A percentile compares a stretch with the other conserved stretches of the same genome.
phyloP scores from a whole-genome alignment of 2,329 filamentous ascomycete species.

The Alternaria ethzedia region DNA sequence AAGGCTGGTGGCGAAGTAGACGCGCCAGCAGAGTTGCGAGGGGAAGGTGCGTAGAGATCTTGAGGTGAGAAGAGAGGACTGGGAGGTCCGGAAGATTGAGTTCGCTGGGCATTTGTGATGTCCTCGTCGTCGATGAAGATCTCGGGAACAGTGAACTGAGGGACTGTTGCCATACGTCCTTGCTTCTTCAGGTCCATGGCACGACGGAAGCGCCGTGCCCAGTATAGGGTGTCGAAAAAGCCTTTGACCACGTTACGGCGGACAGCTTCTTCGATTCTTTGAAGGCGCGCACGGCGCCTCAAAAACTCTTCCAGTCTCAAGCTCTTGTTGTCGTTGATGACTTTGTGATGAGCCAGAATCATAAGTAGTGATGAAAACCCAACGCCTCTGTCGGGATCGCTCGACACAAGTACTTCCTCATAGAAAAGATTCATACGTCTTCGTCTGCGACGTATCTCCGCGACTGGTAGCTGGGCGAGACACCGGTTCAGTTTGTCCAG shows the following conservation, averaged over 20 bases:
- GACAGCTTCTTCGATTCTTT: conserved; percentile 94
- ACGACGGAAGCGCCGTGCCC: conserved; percentile 80
- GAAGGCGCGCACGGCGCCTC: conserved; percentile 84
- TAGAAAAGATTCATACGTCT: conserved; percentile 92
- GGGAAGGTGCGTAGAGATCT: conserved; percentile 28
- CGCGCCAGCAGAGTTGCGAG: conserved; percentile 32
- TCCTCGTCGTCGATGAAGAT: conserved; percentile 86
- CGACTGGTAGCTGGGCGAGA: conserved; percentile 74
- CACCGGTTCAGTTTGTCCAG: conserved; percentile 76
- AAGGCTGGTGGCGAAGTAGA: conserved; percentile 34
- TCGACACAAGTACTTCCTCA: conserved; percentile 92
- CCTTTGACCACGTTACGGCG: conserved; percentile 87
- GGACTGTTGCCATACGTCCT: conserved; percentile 77
- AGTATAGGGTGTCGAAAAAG: conserved; percentile 95
- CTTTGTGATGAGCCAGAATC: conserved; percentile 97
- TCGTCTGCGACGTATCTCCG: conserved; percentile 75
- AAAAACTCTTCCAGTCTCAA: conserved; percentile 93
- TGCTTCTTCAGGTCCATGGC: conserved; percentile 72
- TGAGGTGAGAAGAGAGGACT: conserved; percentile 45
- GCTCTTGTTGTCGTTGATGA: conserved; percentile 97
- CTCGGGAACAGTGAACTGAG: conserved; percentile 83
- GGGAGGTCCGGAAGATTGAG: conserved; percentile 41
- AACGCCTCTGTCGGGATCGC: conserved; percentile 87
- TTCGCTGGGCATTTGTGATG: conserved; percentile 51
- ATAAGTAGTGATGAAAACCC: conserved; percentile 91